Conservation (phyloP, 129 eudicot genomes). For the Oenanthe sinensis region DNA sequence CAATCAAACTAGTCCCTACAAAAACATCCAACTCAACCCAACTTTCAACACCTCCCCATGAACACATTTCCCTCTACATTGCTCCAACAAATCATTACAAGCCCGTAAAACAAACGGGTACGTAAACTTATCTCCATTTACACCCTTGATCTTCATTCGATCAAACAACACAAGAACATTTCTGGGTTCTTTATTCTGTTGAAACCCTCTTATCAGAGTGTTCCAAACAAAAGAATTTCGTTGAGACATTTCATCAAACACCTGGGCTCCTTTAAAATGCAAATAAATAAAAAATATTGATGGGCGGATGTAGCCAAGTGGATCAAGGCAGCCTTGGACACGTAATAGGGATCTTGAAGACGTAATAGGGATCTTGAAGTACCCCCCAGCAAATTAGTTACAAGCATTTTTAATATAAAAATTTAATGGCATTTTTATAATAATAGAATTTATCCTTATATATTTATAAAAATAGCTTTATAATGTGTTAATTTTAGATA, state of each 20-base stretch:
- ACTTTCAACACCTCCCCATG: conserved; percentile 14
- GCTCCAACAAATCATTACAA: conserved; percentile 9
- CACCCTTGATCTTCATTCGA: neutral
- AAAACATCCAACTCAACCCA: conserved; percentile 7
- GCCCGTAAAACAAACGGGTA: conserved; percentile 9
- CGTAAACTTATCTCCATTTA: neutral
- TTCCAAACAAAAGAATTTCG: conserved; percentile 14
- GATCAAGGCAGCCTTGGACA: too few species aligned
- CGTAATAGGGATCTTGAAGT: too few species aligned
- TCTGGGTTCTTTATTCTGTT: conserved; percentile 2
- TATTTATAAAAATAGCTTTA: too few species aligned
- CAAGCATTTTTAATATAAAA: too few species aligned
- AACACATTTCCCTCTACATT: neutral
- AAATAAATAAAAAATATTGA: too few species aligned
- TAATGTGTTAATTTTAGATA: too few species aligned
- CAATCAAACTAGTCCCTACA: conserved; percentile 13
- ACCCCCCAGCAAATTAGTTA: too few species aligned
- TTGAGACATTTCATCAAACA: conserved; percentile 16
- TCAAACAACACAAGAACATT: neutral
- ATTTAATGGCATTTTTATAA: too few species aligned
- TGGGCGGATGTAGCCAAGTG: too few species aligned
- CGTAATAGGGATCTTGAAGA: too few species aligned
- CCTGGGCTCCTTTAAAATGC: too few species aligned
- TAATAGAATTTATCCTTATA: too few species aligned
- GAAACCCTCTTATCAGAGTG: conserved; percentile 6